Base-by-base conservation (phyloP, 2,329 filamentous ascomycete species). In the Escovopsis sp. region DNA sequence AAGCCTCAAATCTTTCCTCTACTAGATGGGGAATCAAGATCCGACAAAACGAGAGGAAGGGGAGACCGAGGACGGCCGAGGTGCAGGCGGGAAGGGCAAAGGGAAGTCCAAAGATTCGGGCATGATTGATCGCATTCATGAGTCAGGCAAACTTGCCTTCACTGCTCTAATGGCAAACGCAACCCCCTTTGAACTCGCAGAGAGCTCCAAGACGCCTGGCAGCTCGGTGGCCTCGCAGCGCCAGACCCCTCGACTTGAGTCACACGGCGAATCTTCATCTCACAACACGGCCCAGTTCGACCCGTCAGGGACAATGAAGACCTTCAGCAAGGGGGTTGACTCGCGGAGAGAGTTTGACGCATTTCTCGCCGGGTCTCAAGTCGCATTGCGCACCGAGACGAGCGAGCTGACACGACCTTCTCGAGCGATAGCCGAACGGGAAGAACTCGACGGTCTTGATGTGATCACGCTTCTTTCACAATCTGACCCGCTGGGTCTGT, bases 401-500 rank as follows among this genome's bases (percentile, higher is more conserved):
- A 41, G 52, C 18, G 47, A 48, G 28, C 28, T 9, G 4, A 9
- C 8, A 11, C 28, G 8, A 28, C 18, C 38, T 15, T 36, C 47
- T 15, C 35, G 47, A 12, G 51, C 61, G 10, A 52, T 62, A 5
- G 48, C 52, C 12, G 55, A 60, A 38, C 62, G 64, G 36, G 55
- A 50, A 36, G 52, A 54, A 11, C 51, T 51, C 35, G 47, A 56
- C 40, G 56, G 58, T 23, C 50, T 49, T 42, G 47, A 48, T 7
- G 65, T 69, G 6, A 55, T 62, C 8, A 48, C 53, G 12, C 52
- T 69, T 3, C 53, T 70, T 12, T 57, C 57, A 7, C 47, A 49
- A 15, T 48, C 53, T 11, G 53, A 55, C 6, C 42, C 44, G 32
- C 47, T 46, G 42, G 49, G 49, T 10, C 48, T 52, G 19, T 37